A percentile compares a stretch with the other conserved stretches of the same genome.
Conservation (phyloP, 768 basidiomycete species). For the Pleurotus cornucopiae region DNA sequence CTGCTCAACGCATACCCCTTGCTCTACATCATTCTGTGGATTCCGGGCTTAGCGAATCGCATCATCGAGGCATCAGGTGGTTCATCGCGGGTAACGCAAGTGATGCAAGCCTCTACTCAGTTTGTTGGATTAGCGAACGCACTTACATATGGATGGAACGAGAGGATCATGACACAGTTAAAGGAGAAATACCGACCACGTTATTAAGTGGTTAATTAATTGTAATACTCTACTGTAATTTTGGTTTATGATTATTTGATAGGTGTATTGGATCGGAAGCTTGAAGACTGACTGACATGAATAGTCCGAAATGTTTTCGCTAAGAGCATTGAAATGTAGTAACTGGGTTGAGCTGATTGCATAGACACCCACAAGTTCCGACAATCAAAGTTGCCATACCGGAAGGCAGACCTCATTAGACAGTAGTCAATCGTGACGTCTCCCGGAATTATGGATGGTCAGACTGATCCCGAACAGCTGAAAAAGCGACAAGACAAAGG, state of each 20-base stretch:
- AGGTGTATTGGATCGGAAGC: no score
- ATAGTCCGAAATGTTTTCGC: no score
- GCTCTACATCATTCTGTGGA: constrained; percentile 14
- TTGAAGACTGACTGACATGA: no score
- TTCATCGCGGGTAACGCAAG: constrained; percentile 6
- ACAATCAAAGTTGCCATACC: constrained; percentile 83
- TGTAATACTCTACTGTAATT: no score
- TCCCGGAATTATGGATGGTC: constrained; percentile 94
- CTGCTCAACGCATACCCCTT: constrained; percentile 14
- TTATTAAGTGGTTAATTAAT: no score
- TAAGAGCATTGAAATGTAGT: no score
- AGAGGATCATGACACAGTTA: constrained; percentile 9
- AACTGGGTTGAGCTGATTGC: constrained; percentile 86
- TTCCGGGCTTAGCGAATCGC: constrained; percentile 13
- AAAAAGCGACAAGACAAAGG: constrained; percentile 20
- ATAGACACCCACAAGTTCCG: constrained; percentile 98
- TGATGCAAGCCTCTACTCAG: constrained; percentile 12
- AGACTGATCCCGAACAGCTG: constrained; percentile 27
- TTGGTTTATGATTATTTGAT: no score
- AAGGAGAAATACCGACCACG: not conserved
- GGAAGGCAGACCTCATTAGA: constrained; percentile 87
- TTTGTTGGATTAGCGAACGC: constrained; percentile 13
- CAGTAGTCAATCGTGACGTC: constrained; percentile 97
- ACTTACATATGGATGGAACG: constrained; percentile 13
- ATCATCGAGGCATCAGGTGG: constrained; percentile 12